Evolutionary conservation across 805 yeast genomes (phyloP), one percentile per base, ranked within the genome.

Genomic region (Kluyveromyces nonfermentans): DNA sequence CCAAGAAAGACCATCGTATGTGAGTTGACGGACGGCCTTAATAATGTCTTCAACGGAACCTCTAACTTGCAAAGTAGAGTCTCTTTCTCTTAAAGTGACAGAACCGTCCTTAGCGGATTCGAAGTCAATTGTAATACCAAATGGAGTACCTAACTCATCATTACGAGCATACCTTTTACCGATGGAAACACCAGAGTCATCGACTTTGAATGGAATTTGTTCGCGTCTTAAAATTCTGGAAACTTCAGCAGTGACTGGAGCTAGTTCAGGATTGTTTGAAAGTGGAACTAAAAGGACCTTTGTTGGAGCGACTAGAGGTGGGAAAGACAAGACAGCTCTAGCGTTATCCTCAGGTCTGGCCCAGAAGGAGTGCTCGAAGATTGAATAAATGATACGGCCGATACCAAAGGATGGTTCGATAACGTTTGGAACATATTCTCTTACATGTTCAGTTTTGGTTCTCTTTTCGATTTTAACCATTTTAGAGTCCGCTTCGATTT

Each of bases 321-420:
- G 88, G 73, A 93, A 84, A 12, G 97, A 86, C 51, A 93, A 72
- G 10, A 86, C 95, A 59, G 90, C 81, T 69, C 96, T 89, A 46
- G 85, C 82, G 50, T 81, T 76, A 53, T 85, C 87, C 63, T 85
- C 96, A 16, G 95, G 87, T 70, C 99, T 82, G 44, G 83, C 69
- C 96, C 96, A 93, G 84, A 82, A 93, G 41, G 78, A 75, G 69
- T 93, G 99, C 72, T 93, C 99, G 59, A 89, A 85, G 54, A 90
- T 68, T 33, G 95, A 77, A 71, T 93, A 93, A 52, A 93, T 72
- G 65, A 94, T 87, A 72, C 99, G 89, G 48, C 98, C 98, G 63
- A 93, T 83, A 77, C 99, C 99, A 61, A 93, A 93, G 6, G 99
- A 93, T 50, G 99, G 99, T 72, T 93, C 99, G 59, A 93, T 93